A percentile compares a stretch with the other conserved stretches of the same genome.
phyloP scores from a whole-genome alignment of 352 stramenopile species.

The Phytophthora citrophthora region DNA sequence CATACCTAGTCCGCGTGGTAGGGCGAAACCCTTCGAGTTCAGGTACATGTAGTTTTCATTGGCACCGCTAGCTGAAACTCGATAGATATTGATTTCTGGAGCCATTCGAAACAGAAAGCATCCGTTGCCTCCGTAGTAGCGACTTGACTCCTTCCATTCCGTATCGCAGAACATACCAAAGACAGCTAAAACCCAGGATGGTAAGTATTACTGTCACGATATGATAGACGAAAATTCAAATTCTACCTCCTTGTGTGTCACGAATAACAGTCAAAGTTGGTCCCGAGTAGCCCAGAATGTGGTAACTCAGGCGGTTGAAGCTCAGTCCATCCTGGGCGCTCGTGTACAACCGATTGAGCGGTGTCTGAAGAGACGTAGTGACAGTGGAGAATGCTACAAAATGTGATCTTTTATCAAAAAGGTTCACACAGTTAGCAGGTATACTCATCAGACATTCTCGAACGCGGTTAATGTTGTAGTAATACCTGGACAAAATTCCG shows the following conservation, averaged over 20 bases:
- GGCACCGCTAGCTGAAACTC: constrained; percentile 45
- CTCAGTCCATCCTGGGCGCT: constrained; percentile 81
- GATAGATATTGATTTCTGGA: constrained; percentile 71
- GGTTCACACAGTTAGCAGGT: not conserved
- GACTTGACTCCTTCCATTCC: constrained; percentile 84
- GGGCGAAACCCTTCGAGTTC: constrained; percentile 82
- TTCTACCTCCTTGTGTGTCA: constrained; percentile 66
- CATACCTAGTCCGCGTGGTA: constrained; percentile 80
- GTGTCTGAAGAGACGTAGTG: constrained; percentile 61
- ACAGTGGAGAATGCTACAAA: constrained; percentile 68
- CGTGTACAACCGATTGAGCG: constrained; percentile 77
- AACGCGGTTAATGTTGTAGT: not conserved
- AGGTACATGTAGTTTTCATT: constrained; percentile 88
- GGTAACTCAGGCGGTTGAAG: constrained; percentile 85
- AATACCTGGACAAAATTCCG: constrained; percentile 72
- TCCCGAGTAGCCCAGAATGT: constrained; percentile 81
- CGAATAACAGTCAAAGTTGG: constrained; percentile 76
- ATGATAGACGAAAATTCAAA: constrained; percentile 1
- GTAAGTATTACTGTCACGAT: not conserved
- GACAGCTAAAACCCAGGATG: constrained; percentile 44
- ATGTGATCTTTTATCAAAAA: constrained; percentile 50
- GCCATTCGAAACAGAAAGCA: constrained; percentile 83
- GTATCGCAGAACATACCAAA: constrained; percentile 90
- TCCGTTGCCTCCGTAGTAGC: constrained; percentile 79
- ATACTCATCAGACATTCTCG: not conserved